Percentiles rank a stretch among this genome's conserved stretches.
These are phyloP conservation scores for Conringia planisiliqua DNA, from an alignment of 345 rosid species.

Conservation along the genomic window DNA sequence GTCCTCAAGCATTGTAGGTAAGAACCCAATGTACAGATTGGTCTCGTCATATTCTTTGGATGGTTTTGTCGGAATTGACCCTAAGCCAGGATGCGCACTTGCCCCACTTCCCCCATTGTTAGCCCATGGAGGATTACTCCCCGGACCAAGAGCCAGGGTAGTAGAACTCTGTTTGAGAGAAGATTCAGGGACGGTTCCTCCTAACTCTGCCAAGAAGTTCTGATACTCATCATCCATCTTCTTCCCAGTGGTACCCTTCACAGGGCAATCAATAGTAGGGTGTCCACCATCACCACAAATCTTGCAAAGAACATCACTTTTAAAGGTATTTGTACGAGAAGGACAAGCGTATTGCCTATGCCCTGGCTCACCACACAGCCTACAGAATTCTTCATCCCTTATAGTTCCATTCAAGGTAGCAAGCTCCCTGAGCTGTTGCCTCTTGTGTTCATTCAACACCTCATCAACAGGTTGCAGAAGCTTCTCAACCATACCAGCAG, in stretches of 20 bases:
- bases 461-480: constrained; percentile 96
- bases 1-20: constrained; percentile 87
- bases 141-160: constrained; percentile 64
- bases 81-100: constrained; percentile 81
- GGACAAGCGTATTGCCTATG: constrained; percentile 92
- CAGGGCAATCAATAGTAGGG: constrained; percentile 96
- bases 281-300: constrained; percentile 99
- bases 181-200: constrained; percentile 89
- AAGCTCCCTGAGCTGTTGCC: constrained; percentile 96
- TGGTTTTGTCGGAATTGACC: constrained; percentile 57
- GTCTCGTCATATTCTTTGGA: constrained; percentile 88
- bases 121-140: constrained; percentile 90
- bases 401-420: constrained; percentile 97
- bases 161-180: constrained; percentile 61
- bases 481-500: constrained; percentile 98
- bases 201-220: constrained; percentile 90
- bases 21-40: constrained; percentile 85
- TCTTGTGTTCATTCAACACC: constrained; percentile 94
- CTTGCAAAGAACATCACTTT: constrained; percentile 96
- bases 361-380: constrained; percentile 93
- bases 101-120: constrained; percentile 54
- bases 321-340: constrained; percentile 84
- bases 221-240: constrained; percentile 99
- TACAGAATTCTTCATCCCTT: constrained; percentile 94
- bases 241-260: constrained; percentile 90